These are phyloP conservation scores for Aspergillus sclerotioniger DNA, from an alignment of 495 filamentous ascomycete species.

Conservation along the genomic window DNA sequence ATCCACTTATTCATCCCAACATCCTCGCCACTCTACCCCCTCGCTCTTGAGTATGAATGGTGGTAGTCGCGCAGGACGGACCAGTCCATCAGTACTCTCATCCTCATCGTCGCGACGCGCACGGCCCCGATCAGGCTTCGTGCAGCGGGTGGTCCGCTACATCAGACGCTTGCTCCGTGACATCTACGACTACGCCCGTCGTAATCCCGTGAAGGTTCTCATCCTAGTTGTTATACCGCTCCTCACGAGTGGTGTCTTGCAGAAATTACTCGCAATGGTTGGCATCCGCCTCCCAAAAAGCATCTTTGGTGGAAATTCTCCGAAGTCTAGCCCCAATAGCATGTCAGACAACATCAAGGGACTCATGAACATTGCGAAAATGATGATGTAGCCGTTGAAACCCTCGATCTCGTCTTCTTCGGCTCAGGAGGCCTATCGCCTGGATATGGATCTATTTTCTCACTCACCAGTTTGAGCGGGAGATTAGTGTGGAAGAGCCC, in stretches of 20 bases:
- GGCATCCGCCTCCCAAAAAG: slow-evolving; percentile 68
- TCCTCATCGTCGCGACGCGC: slow-evolving; percentile 60
- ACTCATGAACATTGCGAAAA: slow-evolving; percentile 60
- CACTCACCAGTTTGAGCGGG: not conserved
- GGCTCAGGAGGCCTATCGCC: not conserved
- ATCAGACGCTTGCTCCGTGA: slow-evolving; percentile 72
- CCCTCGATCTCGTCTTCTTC: not conserved
- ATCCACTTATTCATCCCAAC: slow-evolving; percentile 39
- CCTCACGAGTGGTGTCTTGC: slow-evolving; percentile 74
- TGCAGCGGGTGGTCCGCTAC: slow-evolving; percentile 64
- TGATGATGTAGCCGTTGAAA: slow-evolving; percentile 50
- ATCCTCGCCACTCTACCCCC: slow-evolving; percentile 43
- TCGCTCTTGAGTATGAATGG: slow-evolving; percentile 53
- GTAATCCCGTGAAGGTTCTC: slow-evolving; percentile 79
- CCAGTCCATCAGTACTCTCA: slow-evolving; percentile 54
- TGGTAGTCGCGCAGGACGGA: slow-evolving; percentile 29
- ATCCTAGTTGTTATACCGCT: slow-evolving; percentile 83
- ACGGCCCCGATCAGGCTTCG: slow-evolving; percentile 71
- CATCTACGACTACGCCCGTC: slow-evolving; percentile 70
- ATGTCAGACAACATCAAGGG: slow-evolving; percentile 48
- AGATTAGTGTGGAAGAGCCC: not conserved
- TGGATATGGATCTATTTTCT: not conserved
- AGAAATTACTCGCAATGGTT: slow-evolving; percentile 67
- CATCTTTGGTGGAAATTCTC: slow-evolving; percentile 41
- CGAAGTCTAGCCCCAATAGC: slow-evolving; percentile 29